Conservation (phyloP, 2,329 filamentous ascomycete species). For the Penicillium sp. region DNA sequence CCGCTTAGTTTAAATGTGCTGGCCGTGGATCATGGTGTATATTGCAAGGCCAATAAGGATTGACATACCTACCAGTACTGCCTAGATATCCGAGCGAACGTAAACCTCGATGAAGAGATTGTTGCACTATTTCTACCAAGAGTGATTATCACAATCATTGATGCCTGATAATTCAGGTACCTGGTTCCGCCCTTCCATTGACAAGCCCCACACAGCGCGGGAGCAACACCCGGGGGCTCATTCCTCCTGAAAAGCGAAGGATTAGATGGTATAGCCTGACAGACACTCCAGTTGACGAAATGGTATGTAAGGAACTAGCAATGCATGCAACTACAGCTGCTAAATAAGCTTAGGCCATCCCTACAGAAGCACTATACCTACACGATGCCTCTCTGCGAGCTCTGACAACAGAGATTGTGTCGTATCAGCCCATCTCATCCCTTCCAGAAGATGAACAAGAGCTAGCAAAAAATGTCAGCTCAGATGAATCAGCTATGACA, state of each 20-base stretch:
- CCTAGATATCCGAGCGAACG: too few relatives aligned
- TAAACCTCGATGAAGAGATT: too few relatives aligned
- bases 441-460: conserved; percentile 20
- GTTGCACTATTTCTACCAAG: too few relatives aligned
- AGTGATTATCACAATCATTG: too few relatives aligned
- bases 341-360: background rate
- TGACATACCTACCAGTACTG: too few relatives aligned
- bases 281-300: background rate
- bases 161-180: conserved; percentile 1
- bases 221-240: background rate
- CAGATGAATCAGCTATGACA: conserved; percentile 19
- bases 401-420: conserved; percentile 21
- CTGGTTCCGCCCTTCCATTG: conserved; percentile 1
- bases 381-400: conserved; percentile 22
- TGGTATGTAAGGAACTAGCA: conserved; percentile 2
- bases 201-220: conserved; percentile 2
- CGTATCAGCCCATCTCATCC: conserved; percentile 18
- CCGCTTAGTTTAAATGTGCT: too few relatives aligned
- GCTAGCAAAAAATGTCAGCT: conserved; percentile 20
- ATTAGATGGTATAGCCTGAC: background rate
- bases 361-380: conserved; percentile 28
- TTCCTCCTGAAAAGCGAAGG: background rate
- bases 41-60: too few relatives aligned
- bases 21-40: too few relatives aligned
- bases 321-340: background rate